phyloP scores from a whole-genome alignment of 176 grass and related monocot genomes.

The Canna indica region DNA sequence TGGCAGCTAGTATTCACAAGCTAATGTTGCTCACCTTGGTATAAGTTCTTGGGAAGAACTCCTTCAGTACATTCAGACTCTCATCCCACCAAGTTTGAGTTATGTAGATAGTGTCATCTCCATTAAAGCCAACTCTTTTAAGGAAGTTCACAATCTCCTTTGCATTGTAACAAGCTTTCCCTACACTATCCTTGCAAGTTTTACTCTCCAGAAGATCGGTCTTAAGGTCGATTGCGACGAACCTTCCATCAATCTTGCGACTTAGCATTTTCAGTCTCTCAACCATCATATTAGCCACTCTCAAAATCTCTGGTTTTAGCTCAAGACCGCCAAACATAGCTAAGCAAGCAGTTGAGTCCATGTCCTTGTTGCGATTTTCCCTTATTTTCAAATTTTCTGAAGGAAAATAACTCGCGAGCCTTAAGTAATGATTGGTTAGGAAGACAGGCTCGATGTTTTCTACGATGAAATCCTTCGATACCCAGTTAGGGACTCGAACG shows the following conservation, averaged over 20 bases:
- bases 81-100: conserved; percentile 30
- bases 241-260: background rate
- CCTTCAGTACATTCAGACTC: conserved; percentile 18
- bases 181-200: background rate
- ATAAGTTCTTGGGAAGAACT: conserved; percentile 29
- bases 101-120: conserved; percentile 17
- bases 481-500: conserved; percentile 14
- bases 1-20: background rate
- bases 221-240: conserved; percentile 14
- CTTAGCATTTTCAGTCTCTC: conserved; percentile 4
- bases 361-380: conserved; percentile 10
- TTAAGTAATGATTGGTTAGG: conserved; percentile 18
- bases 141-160: conserved; percentile 13
- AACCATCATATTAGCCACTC: conserved; percentile 15
- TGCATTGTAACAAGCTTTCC: conserved; percentile 11
- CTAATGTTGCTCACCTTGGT: conserved; percentile 37
- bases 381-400: conserved; percentile 1
- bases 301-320: conserved; percentile 3
- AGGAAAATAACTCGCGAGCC: conserved; percentile 20
- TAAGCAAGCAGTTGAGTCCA: conserved; percentile 16
- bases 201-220: conserved; percentile 1
- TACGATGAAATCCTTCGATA: conserved; percentile 22
- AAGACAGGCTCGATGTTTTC: conserved; percentile 21
- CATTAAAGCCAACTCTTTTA: conserved; percentile 8
- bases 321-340: conserved; percentile 27